Evolutionary conservation across 306 rosid species (phyloP).

Genomic region (Styphnolobium japonicum): DNA sequence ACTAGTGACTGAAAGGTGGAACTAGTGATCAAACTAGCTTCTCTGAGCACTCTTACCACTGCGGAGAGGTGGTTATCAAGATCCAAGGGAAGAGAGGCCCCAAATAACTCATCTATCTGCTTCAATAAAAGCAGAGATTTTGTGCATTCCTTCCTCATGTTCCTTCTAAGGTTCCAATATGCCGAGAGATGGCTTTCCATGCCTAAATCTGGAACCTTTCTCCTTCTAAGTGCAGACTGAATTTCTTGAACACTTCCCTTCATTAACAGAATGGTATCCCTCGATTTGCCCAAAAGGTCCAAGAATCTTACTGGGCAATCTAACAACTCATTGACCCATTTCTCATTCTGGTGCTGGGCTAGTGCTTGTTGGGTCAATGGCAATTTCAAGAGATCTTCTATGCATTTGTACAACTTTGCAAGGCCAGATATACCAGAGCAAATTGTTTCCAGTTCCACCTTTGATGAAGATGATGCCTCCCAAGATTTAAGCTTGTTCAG

Average conservation of each 20-base stretch:
- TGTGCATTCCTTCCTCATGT: constrained; percentile 48
- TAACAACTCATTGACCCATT: constrained; percentile 59
- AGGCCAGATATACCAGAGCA: constrained; percentile 47
- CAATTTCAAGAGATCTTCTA: constrained; percentile 56
- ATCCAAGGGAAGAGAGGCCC: constrained; percentile 18
- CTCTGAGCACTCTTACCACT: constrained; percentile 59
- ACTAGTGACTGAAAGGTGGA: constrained; percentile 49
- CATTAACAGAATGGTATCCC: constrained; percentile 43
- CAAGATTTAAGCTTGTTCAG: constrained; percentile 53
- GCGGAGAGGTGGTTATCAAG: constrained; percentile 44
- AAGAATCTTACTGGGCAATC: constrained; percentile 56
- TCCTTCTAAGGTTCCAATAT: constrained; percentile 47
- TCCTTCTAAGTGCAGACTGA: constrained; percentile 60
- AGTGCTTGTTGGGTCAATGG: constrained; percentile 66
- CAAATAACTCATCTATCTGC: constrained; percentile 41
- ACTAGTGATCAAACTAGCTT: constrained; percentile 50
- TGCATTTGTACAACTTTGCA: constrained; percentile 40
- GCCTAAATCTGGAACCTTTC: constrained; percentile 46
- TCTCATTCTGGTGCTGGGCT: constrained; percentile 42
- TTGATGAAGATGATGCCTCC: constrained; percentile 46
- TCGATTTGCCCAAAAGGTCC: constrained; percentile 54
- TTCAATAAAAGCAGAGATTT: constrained; percentile 43
- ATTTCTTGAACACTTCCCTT: constrained; percentile 49
- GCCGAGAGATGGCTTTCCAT: constrained; percentile 31
- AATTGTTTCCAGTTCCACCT: constrained; percentile 37